Percentiles rank a stretch among this genome's conserved stretches.
These are phyloP conservation scores for Parachlorella kessleri DNA, from an alignment of 139 green algal genomes.

Conservation along the genomic window DNA sequence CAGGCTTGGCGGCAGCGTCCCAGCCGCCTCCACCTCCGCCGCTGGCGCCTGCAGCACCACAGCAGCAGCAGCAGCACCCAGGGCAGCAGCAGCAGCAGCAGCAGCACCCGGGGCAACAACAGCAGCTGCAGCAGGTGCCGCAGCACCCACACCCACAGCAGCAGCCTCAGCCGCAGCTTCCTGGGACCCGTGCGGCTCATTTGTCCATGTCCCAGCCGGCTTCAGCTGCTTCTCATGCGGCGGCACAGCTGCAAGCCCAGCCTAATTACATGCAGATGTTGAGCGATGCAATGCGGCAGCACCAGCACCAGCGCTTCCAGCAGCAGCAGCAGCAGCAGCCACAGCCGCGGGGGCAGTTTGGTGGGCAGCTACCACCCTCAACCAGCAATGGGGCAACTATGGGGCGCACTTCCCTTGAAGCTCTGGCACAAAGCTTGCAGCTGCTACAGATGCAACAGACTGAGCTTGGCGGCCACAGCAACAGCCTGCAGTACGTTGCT, in stretches of 20 bases:
- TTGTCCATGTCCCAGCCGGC: no score
- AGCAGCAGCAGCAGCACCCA: background rate
- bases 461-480: background rate
- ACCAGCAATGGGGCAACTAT: no score
- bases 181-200: no score
- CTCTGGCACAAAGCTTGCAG: background rate
- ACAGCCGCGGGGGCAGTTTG: background rate
- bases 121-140: no score
- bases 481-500: background rate
- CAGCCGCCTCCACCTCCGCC: background rate
- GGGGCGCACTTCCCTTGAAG: no score
- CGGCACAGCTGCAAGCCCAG: no score
- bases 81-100: background rate
- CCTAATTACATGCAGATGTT: no score
- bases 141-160: background rate
- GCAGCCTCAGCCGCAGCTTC: background rate
- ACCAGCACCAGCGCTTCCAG: background rate
- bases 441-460: background rate
- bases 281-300: background rate
- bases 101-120: no score
- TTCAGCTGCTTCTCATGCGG: no score
- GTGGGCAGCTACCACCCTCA: no score
- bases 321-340: background rate
- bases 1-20: background rate
- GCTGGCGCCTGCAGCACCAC: background rate